Conservation (phyloP, 1,284 basidiomycete species). For the Pholiota adiposa region DNA sequence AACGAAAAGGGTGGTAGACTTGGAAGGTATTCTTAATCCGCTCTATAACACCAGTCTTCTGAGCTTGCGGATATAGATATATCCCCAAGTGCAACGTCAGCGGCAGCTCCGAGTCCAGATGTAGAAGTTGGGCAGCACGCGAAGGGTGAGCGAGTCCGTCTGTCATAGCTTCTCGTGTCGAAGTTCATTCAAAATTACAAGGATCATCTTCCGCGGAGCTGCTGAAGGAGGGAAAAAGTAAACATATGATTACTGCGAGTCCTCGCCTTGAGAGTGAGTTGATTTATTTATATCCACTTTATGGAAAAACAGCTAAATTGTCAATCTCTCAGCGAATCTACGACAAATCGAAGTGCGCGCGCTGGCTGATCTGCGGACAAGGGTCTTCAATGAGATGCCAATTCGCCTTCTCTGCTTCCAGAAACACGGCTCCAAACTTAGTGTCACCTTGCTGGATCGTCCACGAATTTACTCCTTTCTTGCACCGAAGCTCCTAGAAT, state of each 20-base stretch:
- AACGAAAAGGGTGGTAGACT: not conserved
- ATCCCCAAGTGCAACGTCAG: not conserved
- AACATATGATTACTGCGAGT: no score
- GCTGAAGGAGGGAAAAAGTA: no score
- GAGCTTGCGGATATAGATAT: not conserved
- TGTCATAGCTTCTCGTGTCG: no score
- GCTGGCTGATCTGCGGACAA: not conserved
- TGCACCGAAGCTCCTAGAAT: not conserved
- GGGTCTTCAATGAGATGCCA: constrained; percentile 6
- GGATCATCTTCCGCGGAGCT: no score
- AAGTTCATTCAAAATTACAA: no score
- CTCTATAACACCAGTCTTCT: not conserved
- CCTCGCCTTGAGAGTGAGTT: not conserved
- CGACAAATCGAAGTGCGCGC: not conserved
- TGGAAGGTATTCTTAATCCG: not conserved
- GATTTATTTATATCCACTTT: not conserved
- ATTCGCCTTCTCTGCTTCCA: constrained; percentile 2
- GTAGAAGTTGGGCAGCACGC: not conserved
- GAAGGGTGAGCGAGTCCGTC: no score
- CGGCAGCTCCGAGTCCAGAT: no score
- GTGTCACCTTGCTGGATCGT: constrained; percentile 1
- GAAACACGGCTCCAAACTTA: not conserved
- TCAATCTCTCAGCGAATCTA: not conserved
- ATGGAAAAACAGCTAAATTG: not conserved
- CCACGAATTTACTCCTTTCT: not conserved